Percentiles rank a stretch among this genome's conserved stretches.
Conservation (phyloP, 257 asterid genomes). For the Capsicum baccatum region DNA sequence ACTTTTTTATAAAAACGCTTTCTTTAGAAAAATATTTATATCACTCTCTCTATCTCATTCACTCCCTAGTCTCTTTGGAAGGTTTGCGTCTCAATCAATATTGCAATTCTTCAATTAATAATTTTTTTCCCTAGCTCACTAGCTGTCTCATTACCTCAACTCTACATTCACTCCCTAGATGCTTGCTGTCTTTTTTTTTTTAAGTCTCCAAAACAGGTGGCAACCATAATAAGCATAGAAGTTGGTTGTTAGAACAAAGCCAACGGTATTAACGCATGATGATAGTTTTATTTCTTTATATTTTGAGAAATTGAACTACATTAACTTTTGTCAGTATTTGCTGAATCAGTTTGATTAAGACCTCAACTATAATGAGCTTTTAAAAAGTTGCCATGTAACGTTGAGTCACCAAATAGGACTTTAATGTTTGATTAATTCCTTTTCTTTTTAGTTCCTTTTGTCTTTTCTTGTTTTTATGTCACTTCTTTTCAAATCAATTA, state of each 20-base stretch:
- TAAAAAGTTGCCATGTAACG: constrained; percentile 45
- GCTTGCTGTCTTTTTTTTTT: neutral
- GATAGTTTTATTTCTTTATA: neutral
- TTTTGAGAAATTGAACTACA: neutral
- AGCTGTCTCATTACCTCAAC: neutral
- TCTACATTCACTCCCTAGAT: no score
- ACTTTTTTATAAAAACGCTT: no score
- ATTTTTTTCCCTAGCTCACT: neutral
- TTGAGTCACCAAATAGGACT: constrained; percentile 62
- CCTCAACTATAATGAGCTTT: constrained; percentile 28
- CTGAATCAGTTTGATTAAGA: constrained; percentile 45
- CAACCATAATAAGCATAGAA: constrained; percentile 11
- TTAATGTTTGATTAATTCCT: constrained; percentile 30
- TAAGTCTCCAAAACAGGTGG: constrained; percentile 23
- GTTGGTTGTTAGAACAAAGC: constrained; percentile 28
- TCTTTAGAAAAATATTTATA: neutral
- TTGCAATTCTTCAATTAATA: neutral
- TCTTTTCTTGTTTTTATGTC: constrained; percentile 30
- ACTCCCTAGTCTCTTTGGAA: neutral
- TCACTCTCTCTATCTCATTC: neutral
- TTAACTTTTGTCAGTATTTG: constrained; percentile 34
- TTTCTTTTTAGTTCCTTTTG: constrained; percentile 22
- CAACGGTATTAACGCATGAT: constrained; percentile 32
- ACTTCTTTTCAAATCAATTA: constrained; percentile 33
- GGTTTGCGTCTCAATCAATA: neutral